Evolutionary conservation across 1,284 basidiomycete genomes (phyloP).

Genomic region (Cutaneotrichosporon daszewskae): DNA sequence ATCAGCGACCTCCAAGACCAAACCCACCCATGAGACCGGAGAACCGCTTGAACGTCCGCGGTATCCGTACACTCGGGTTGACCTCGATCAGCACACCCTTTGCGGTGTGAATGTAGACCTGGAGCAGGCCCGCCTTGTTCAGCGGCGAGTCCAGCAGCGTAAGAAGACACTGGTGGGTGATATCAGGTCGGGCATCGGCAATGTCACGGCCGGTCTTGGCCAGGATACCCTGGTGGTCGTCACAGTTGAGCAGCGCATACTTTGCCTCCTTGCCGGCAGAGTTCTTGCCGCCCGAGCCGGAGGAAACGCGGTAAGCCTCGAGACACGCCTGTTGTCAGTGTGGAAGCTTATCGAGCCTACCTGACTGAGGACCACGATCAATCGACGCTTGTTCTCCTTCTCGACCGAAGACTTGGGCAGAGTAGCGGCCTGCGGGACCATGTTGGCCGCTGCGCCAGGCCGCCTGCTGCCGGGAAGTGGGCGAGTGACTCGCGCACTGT

Average conservation of each 20-base stretch:
- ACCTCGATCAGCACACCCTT: conserved; percentile 97
- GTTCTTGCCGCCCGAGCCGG: conserved; percentile 50
- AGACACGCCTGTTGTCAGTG: conserved; percentile 63
- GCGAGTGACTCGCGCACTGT: conserved; percentile 31
- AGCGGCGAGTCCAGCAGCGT: conserved; percentile 95
- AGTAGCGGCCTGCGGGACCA: conserved; percentile 54
- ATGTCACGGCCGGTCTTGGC: conserved; percentile 98
- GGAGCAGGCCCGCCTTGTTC: conserved; percentile 93
- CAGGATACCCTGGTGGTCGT: conserved; percentile 97
- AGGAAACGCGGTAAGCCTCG: conserved; percentile 84
- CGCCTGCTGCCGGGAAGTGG: conserved; percentile 35
- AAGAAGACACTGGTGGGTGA: conserved; percentile 97
- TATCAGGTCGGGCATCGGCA: conserved; percentile 94
- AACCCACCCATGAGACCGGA: conserved; percentile 91
- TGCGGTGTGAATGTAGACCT: conserved; percentile 98
- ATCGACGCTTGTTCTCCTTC: conserved; percentile 60
- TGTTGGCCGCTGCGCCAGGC: conserved; percentile 27
- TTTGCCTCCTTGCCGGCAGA: conserved; percentile 69
- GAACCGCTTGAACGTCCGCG: conserved; percentile 97
- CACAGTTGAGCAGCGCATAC: conserved; percentile 95
- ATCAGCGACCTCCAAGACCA: background rate
- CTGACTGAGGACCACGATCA: conserved; percentile 76
- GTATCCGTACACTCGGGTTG: conserved; percentile 95
- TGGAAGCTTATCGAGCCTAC: conserved; percentile 22
- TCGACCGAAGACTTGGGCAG: conserved; percentile 59